Percentiles rank a stretch among this genome's conserved stretches.
phyloP scores from a whole-genome alignment of 192 early-diverging fungal species.

The Mortierella alpina region DNA sequence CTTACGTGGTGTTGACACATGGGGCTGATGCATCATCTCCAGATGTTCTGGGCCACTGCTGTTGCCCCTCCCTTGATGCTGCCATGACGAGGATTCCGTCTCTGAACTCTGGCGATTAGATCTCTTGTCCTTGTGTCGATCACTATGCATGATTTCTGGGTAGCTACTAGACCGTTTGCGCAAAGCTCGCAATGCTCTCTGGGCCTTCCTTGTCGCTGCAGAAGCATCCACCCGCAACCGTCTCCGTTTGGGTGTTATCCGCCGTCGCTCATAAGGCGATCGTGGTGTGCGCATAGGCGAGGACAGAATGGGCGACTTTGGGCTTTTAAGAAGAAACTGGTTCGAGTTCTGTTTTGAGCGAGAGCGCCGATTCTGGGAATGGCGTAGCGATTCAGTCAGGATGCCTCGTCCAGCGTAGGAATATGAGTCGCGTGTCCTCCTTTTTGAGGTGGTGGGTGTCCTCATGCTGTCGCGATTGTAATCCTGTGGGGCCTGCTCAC shows the following conservation, averaged over 20 bases:
- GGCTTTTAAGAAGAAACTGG: slow-evolving; percentile 20
- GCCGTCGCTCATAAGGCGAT: slow-evolving; percentile 37
- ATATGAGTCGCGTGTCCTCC: neutral
- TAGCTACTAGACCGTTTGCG: slow-evolving; percentile 9
- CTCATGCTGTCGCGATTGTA: too few relatives aligned
- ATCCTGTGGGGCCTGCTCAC: too few relatives aligned
- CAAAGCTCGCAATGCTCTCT: slow-evolving; percentile 6
- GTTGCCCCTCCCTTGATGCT: too few relatives aligned
- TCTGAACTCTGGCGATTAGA: neutral
- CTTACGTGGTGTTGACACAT: too few relatives aligned
- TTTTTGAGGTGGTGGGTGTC: too few relatives aligned
- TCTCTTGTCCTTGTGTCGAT: neutral
- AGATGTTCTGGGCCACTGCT: too few relatives aligned
- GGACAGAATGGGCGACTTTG: slow-evolving; percentile 8
- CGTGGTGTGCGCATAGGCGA: slow-evolving; percentile 15
- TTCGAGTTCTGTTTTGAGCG: neutral
- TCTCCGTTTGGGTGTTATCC: slow-evolving; percentile 11
- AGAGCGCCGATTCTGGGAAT: neutral
- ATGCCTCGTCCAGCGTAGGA: neutral
- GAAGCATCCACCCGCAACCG: slow-evolving; percentile 31
- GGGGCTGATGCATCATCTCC: too few relatives aligned
- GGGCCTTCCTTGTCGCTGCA: slow-evolving; percentile 23
- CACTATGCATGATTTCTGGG: neutral
- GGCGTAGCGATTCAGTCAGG: neutral
- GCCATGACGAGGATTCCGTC: neutral